Base-by-base conservation (phyloP, 1,284 basidiomycete species). In the Pascua sp. region DNA sequence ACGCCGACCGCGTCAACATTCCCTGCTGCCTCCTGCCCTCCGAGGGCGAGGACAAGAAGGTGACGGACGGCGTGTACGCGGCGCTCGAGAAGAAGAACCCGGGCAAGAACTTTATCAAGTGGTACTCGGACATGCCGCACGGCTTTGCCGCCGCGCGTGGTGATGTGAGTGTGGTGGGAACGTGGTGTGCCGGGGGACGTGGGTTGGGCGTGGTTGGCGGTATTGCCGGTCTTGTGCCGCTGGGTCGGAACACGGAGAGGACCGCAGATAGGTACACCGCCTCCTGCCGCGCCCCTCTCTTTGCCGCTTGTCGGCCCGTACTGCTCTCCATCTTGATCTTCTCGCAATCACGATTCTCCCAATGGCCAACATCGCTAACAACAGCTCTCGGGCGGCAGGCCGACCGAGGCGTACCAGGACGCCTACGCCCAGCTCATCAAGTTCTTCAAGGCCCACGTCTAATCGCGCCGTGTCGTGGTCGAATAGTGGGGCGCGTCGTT, bases 141-240 rank as follows among this genome's bases (percentile, higher is more conserved):
- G 78, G 79, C 49, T 80, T 67, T 61, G 72, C 73, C n/a, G 76
- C 73, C 7, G 76, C 78, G 40, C 75, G 79, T 50, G 78, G 69
- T 36, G 67, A 75, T 53, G 72, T 76, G 57, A 64, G 72, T 70
- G 2, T 9, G n/a, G n/a, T n/a, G n/a, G n/a, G n/a, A n/a, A n/a
- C n/a, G n/a, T n/a, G n/a, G n/a, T n/a, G n/a, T n/a, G n/a, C n/a
- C n/a, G n/a, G n/a, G n/a, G n/a, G n/a, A n/a, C n/a, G n/a, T n/a
- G n/a, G n/a, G n/a, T n/a, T n/a, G n/a, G n/a, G n/a, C n/a, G n/a
- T n/a, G n/a, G n/a, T n/a, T n/a, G n/a, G n/a, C n/a, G n/a, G n/a
- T n/a, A n/a, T n/a, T n/a, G n/a, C n/a, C n/a, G n/a, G n/a, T n/a
- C n/a, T n/a, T n/a, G n/a, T n/a, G n/a, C n/a, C n/a, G n/a, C 11